Conservation (phyloP, 768 basidiomycete genomes). For the Rhodotorula paludigena region DNA sequence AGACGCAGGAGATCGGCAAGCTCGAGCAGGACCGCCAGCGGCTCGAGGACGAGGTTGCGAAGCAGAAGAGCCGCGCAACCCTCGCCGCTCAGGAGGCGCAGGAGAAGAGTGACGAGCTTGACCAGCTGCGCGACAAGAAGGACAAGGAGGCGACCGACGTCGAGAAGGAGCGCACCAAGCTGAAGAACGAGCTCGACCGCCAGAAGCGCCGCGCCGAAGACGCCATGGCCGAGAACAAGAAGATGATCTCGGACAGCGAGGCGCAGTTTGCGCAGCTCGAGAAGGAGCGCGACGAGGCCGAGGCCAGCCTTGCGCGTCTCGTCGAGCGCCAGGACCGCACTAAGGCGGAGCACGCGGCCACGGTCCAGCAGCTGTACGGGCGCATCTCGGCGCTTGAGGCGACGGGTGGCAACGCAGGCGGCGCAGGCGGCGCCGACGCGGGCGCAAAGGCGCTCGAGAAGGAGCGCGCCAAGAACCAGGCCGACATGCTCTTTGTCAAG, state of each 20-base stretch:
- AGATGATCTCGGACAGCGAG: background rate
- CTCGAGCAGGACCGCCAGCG: background rate
- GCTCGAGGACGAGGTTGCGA: background rate
- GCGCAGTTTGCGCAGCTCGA: background rate
- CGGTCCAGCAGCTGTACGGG: background rate
- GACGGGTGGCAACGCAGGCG: background rate
- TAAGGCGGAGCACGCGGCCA: slow-evolving; percentile 1
- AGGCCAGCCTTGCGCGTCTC: slow-evolving; percentile 1
- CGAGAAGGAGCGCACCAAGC: slow-evolving; percentile 4
- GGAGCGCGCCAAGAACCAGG: background rate
- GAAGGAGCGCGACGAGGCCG: slow-evolving; percentile 1
- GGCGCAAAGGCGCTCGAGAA: background rate
- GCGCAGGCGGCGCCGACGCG: background rate
- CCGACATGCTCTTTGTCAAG: background rate
- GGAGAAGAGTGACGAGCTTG: background rate
- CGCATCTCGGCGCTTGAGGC: background rate
- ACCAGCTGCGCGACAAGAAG: background rate
- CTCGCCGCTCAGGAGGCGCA: background rate
- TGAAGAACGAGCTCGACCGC: background rate
- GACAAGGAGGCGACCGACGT: background rate
- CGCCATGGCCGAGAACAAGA: background rate
- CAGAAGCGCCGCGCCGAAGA: slow-evolving; percentile 5
- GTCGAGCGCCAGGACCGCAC: background rate
- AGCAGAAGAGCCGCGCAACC: background rate
- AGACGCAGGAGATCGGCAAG: background rate